Conservation (phyloP, 2,329 filamentous ascomycete genomes). For the Paraphaeosphaeria minitans region DNA sequence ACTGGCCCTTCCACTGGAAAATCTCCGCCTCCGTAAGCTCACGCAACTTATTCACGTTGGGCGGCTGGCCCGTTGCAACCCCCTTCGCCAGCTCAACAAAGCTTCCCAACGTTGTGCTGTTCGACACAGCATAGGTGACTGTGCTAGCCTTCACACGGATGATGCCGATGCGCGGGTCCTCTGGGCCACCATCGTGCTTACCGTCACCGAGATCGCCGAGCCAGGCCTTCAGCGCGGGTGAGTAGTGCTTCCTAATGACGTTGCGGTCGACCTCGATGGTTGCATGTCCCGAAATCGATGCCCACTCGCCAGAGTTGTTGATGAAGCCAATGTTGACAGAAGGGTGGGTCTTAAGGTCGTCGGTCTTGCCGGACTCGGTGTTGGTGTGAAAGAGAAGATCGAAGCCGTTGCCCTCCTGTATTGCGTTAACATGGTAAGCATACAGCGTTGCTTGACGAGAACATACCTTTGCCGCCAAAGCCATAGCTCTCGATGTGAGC, state of each 20-base stretch:
- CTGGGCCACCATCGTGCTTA: constrained; percentile 77
- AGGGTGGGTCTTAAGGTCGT: constrained; percentile 74
- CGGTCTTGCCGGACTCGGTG: constrained; percentile 85
- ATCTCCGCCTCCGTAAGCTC: constrained; percentile 65
- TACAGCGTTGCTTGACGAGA: background rate
- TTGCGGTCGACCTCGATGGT: constrained; percentile 71
- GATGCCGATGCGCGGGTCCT: constrained; percentile 80
- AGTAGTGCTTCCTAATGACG: constrained; percentile 72
- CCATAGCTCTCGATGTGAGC: constrained; percentile 85
- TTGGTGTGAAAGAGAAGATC: constrained; percentile 92
- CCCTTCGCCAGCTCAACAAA: constrained; percentile 77
- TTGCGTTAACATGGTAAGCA: constrained; percentile 16
- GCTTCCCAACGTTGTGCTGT: constrained; percentile 67
- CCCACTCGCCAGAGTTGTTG: constrained; percentile 79
- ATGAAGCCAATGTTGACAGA: constrained; percentile 84
- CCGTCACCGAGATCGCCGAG: constrained; percentile 80
- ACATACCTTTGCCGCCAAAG: constrained; percentile 74
- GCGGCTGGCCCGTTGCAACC: constrained; percentile 71
- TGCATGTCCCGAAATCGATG: constrained; percentile 78
- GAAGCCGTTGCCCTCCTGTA: constrained; percentile 74
- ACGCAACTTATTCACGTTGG: constrained; percentile 75
- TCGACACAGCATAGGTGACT: constrained; percentile 70
- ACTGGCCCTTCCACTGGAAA: constrained; percentile 43
- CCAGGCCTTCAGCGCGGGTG: constrained; percentile 77
- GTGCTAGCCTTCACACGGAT: constrained; percentile 77